phyloP scores from a whole-genome alignment of 1,139 yeast species.

The Hemisphaericaspora lyxosophila region DNA sequence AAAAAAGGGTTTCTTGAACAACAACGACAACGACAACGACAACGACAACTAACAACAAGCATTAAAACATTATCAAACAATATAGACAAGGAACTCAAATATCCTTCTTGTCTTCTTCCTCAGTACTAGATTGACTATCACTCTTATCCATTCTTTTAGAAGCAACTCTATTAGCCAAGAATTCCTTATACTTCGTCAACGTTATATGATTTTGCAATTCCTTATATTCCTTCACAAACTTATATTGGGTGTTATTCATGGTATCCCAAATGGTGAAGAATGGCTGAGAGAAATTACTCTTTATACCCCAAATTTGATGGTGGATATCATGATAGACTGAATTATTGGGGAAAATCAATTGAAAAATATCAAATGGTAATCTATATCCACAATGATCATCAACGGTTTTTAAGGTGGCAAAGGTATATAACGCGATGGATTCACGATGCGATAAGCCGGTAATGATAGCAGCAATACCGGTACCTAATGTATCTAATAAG shows the following conservation, averaged over 20 bases:
- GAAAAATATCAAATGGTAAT: conserved; percentile 88
- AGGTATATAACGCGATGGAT: conserved; percentile 67
- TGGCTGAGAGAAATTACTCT: conserved; percentile 93
- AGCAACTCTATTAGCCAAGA: conserved; percentile 40
- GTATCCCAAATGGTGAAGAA: conserved; percentile 93
- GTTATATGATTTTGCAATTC: conserved; percentile 58
- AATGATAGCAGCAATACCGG: conserved; percentile 73
- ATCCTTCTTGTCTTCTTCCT: conserved; percentile 10
- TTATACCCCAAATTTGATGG: conserved; percentile 94
- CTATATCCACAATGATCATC: conserved; percentile 98
- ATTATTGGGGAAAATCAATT: conserved; percentile 86
- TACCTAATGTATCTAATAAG: conserved; percentile 84
- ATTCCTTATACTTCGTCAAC: conserved; percentile 59
- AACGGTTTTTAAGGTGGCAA: conserved; percentile 92
- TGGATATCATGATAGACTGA: conserved; percentile 96
- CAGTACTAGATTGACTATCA: not conserved
- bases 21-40: not conserved
- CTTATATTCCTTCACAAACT: conserved; percentile 61
- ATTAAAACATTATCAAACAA: conserved; percentile 1
- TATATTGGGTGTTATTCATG: conserved; percentile 67
- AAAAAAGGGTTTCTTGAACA: no score
- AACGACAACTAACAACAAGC: not conserved
- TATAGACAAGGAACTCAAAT: conserved; percentile 7
- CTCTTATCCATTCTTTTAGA: conserved; percentile 4
- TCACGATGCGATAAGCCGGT: conserved; percentile 75